Evolutionary conservation across 371 early-diverging fungal genomes (phyloP).

Genomic region (Circinella umbellata): DNA sequence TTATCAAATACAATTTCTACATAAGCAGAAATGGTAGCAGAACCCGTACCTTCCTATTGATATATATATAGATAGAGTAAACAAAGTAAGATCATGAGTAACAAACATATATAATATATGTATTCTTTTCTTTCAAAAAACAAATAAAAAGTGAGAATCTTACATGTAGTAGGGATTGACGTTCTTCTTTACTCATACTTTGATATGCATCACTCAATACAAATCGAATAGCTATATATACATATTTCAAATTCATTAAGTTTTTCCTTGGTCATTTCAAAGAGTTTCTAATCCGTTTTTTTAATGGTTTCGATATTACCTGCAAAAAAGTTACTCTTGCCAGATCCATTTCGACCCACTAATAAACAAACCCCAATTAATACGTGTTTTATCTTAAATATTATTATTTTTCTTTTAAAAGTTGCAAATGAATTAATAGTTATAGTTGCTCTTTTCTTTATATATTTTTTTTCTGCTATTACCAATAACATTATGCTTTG

Average conservation of each 20-base stretch:
- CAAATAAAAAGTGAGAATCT: neutral
- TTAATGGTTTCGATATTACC: slow-evolving; percentile 38
- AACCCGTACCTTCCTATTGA: slow-evolving; percentile 91
- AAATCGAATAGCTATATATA: slow-evolving; percentile 87
- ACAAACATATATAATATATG: neutral
- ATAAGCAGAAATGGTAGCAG: slow-evolving; percentile 93
- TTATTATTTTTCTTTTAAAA: no score
- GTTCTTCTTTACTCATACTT: slow-evolving; percentile 91
- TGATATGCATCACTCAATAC: slow-evolving; percentile 96
- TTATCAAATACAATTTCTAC: slow-evolving; percentile 99
- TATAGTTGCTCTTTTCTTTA: no score
- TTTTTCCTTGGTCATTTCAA: no score
- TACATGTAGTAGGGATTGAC: slow-evolving; percentile 93
- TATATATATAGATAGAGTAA: neutral
- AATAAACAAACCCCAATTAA: neutral
- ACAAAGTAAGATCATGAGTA: neutral
- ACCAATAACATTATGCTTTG: slow-evolving; percentile 96
- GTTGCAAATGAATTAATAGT: no score
- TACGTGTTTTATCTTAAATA: no score
- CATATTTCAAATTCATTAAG: neutral
- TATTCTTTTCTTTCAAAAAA: no score
- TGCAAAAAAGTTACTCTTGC: slow-evolving; percentile 99
- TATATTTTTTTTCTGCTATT: slow-evolving; percentile 2
- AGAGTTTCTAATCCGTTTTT: no score
- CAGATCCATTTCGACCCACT: slow-evolving; percentile 99